These are phyloP conservation scores for Colletotrichum musae DNA, from an alignment of 2,329 filamentous ascomycete genomes.

Conservation along the genomic window DNA sequence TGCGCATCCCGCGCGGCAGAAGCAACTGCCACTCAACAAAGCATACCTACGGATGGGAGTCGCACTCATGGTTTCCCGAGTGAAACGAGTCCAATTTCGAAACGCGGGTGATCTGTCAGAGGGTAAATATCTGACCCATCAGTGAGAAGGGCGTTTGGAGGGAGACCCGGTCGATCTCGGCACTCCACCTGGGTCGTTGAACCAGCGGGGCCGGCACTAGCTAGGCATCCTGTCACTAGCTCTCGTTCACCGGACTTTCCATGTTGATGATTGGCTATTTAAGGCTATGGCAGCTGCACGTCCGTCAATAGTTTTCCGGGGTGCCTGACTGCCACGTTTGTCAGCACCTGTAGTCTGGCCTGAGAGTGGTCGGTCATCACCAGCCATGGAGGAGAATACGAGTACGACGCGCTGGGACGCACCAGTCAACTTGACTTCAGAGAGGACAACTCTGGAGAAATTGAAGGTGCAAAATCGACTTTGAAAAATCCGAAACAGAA, in stretches of 20 bases:
- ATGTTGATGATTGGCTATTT: background rate
- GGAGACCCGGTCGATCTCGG: conserved; percentile 11
- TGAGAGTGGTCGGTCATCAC: background rate
- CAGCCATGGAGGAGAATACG: no score
- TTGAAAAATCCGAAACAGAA: background rate
- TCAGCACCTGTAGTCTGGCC: background rate
- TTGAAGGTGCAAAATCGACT: background rate
- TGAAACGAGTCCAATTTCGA: background rate
- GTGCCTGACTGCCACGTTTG: background rate
- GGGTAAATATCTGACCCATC: background rate
- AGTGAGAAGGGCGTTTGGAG: background rate
- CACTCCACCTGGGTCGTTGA: conserved; percentile 13
- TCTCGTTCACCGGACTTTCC: background rate
- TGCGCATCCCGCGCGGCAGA: background rate
- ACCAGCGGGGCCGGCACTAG: conserved; percentile 23
- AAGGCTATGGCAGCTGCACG: background rate
- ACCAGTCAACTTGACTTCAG: no score
- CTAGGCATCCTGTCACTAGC: background rate
- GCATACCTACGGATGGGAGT: no score
- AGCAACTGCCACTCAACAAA: background rate
- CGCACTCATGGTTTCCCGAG: background rate
- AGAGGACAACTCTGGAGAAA: background rate
- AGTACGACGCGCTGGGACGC: no score
- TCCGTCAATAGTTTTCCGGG: background rate
- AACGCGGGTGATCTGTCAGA: no score